These are phyloP conservation scores for Solanum bulbocastanum DNA, from an alignment of 257 asterid genomes.

Conservation along the genomic window DNA sequence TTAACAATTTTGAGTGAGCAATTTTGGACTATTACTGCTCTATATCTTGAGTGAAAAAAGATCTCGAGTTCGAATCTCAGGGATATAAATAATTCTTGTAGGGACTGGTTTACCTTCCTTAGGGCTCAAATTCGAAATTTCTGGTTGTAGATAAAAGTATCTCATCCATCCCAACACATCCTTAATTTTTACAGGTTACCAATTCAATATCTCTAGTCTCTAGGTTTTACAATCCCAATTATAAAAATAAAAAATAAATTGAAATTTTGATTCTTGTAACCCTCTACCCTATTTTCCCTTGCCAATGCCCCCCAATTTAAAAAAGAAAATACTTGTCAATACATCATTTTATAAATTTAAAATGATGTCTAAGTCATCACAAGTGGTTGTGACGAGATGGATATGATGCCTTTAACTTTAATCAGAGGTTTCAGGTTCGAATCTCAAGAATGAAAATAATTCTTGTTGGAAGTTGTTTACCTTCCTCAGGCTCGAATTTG, in stretches of 20 bases:
- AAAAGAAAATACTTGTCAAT: no score
- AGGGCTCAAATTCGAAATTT: background rate
- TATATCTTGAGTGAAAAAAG: background rate
- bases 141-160: background rate
- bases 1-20: no score
- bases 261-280: no score
- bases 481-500: no score
- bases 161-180: background rate
- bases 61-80: background rate
- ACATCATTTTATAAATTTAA: background rate
- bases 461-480: no score
- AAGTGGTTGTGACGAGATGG: background rate
- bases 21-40: no score
- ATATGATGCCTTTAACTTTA: no score
- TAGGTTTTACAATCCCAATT: background rate
- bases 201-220: background rate
- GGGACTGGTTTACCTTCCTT: background rate
- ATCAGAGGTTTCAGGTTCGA: no score
- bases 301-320: background rate
- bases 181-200: background rate
- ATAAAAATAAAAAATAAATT: no score
- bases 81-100: background rate
- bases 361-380: background rate
- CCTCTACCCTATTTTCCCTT: background rate
- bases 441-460: no score